phyloP scores from a whole-genome alignment of 2,329 filamentous ascomycete species.

The Penicillium brasilianum region DNA sequence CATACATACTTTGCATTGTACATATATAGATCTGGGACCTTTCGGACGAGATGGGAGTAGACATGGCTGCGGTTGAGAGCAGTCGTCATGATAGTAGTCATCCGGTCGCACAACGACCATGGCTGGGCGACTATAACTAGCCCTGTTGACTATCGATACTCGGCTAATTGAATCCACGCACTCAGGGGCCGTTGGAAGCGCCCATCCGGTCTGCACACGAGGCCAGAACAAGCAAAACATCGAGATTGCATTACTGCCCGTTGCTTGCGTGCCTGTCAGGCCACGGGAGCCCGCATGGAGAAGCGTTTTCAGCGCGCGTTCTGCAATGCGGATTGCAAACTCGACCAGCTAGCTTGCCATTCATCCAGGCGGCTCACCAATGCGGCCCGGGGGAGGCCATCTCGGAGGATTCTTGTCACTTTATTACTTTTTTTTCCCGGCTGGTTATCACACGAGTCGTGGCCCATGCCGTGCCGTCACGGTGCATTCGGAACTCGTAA shows the following conservation, averaged over 20 bases:
- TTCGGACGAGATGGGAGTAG: background rate
- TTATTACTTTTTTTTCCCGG: background rate
- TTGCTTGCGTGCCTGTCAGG: background rate
- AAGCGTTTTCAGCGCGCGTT: background rate
- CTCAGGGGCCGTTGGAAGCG: background rate
- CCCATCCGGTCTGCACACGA: background rate
- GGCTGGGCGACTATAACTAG: background rate
- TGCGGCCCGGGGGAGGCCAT: background rate
- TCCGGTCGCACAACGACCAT: background rate
- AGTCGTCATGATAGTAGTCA: background rate
- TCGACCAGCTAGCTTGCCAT: background rate
- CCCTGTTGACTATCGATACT: background rate
- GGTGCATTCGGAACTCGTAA: background rate
- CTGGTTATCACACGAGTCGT: background rate
- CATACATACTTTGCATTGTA: background rate
- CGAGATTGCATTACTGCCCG: background rate
- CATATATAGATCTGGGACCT: background rate
- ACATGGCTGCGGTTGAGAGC: background rate
- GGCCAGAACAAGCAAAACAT: background rate
- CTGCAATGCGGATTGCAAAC: background rate
- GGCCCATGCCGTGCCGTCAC: background rate
- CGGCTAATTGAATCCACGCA: background rate
- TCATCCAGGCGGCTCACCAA: background rate
- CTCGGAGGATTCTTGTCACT: conserved; percentile 3
- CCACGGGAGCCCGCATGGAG: background rate